Conservation (phyloP, 352 stramenopile genomes). For the Albugo candida region DNA sequence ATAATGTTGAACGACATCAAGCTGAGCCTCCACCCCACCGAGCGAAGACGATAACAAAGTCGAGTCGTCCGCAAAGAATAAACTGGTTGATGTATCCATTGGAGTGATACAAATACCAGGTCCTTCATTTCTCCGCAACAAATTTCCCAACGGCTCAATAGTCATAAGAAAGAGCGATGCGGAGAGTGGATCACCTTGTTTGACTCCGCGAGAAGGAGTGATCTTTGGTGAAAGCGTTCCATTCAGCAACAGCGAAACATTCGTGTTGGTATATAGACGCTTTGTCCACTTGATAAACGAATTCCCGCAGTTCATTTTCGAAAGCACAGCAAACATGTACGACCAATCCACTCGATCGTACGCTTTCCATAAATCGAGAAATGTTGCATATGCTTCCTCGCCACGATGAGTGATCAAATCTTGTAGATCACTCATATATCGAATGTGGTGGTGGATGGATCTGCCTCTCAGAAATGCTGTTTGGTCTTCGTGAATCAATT, state of each 20-base stretch:
- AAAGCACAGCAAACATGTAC: constrained; percentile 8
- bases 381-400: background rate
- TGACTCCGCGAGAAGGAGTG: constrained; percentile 4
- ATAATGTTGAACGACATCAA: constrained; percentile 5
- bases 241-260: constrained; percentile 7
- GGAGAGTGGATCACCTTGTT: constrained; percentile 8
- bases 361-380: background rate
- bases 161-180: constrained; percentile 6
- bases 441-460: constrained; percentile 8
- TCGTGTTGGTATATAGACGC: constrained; percentile 3
- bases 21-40: constrained; percentile 1
- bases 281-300: constrained; percentile 5
- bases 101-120: background rate
- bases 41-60: constrained; percentile 4
- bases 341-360: constrained; percentile 6
- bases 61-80: constrained; percentile 9
- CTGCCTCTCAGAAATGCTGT: background rate
- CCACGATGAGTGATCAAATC: constrained; percentile 1
- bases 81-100: background rate
- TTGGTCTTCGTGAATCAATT: constrained; percentile 8
- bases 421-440: constrained; percentile 7
- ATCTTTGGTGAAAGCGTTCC: constrained; percentile 5
- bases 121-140: constrained; percentile 2
- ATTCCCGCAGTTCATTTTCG: constrained; percentile 4
- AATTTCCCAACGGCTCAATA: constrained; percentile 2